A percentile compares a stretch with the other conserved stretches of the same genome.
Evolutionary conservation across 805 yeast species (phyloP).

Genomic region (Wickerhamiella allomyrinae): DNA sequence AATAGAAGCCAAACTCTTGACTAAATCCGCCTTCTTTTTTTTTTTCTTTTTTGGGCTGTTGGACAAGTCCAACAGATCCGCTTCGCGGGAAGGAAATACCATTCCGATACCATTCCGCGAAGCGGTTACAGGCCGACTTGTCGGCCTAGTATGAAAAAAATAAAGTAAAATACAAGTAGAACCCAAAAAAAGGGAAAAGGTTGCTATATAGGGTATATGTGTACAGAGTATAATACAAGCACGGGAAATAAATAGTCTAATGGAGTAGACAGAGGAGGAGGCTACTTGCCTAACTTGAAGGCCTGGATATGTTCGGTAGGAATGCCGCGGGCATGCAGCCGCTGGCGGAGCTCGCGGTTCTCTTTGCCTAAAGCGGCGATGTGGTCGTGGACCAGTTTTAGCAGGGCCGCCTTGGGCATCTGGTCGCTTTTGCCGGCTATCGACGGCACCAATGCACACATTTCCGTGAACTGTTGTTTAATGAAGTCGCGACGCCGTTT

Average conservation of each 20-base stretch:
- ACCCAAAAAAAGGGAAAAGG: too few species aligned
- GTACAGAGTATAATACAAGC: too few species aligned
- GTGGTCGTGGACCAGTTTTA: conserved; percentile 18
- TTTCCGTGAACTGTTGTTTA: conserved; percentile 25
- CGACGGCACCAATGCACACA: conserved; percentile 26
- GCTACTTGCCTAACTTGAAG: conserved; percentile 2
- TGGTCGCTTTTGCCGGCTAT: conserved; percentile 7
- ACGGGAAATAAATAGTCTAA: background rate
- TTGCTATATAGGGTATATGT: too few species aligned
- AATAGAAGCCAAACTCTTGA: too few species aligned
- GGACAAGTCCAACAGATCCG: too few species aligned
- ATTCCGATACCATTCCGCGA: too few species aligned
- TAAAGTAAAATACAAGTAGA: too few species aligned
- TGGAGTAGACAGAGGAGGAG: background rate
- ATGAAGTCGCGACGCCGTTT: conserved; percentile 29
- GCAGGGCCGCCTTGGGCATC: conserved; percentile 20
- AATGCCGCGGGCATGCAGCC: conserved; percentile 14
- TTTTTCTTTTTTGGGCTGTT: too few species aligned
- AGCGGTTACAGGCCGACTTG: too few species aligned
- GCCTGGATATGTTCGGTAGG: conserved; percentile 8
- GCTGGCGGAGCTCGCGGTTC: conserved; percentile 18
- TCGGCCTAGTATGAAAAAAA: too few species aligned
- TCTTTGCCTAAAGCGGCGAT: conserved; percentile 15
- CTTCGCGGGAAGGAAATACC: too few species aligned
- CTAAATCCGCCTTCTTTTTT: too few species aligned